These are phyloP conservation scores for Tolypocladium pustulatum DNA, from an alignment of 2,329 filamentous ascomycete species.

Conservation along the genomic window DNA sequence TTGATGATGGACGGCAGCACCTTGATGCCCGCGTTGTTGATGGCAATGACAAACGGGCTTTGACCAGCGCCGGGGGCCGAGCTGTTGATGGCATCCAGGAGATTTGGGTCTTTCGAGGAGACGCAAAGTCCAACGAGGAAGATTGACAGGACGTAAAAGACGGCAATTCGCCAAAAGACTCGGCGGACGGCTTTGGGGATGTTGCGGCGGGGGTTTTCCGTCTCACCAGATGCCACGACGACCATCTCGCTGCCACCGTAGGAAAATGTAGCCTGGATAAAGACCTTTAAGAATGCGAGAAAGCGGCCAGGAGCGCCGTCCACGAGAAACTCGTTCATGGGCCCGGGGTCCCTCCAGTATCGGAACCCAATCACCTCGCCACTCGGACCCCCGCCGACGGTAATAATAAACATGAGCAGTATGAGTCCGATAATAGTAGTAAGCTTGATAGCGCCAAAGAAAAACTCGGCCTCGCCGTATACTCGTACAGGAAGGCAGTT, in stretches of 20 bases:
- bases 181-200: constrained; percentile 22
- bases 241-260: constrained; percentile 33
- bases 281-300: constrained; percentile 31
- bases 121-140: constrained; percentile 27
- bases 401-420: constrained; percentile 37
- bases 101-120: constrained; percentile 22
- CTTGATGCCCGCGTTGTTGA: constrained; percentile 33
- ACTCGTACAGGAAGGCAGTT: constrained; percentile 30
- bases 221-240: constrained; percentile 25
- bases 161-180: constrained; percentile 23
- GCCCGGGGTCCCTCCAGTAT: constrained; percentile 32
- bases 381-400: constrained; percentile 32
- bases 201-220: constrained; percentile 22
- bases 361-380: constrained; percentile 33
- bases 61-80: constrained; percentile 27
- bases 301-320: constrained; percentile 27
- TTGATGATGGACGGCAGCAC: constrained; percentile 42
- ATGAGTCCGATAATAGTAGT: constrained; percentile 38
- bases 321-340: constrained; percentile 29
- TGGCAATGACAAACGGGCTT: constrained; percentile 47
- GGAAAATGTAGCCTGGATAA: constrained; percentile 36
- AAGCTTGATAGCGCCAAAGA: constrained; percentile 37
- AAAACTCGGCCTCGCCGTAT: constrained; percentile 44
- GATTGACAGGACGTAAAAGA: constrained; percentile 26
- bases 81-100: constrained; percentile 37